phyloP scores from a whole-genome alignment of 2,329 filamentous ascomycete species.

The Orbilia brochopaga region DNA sequence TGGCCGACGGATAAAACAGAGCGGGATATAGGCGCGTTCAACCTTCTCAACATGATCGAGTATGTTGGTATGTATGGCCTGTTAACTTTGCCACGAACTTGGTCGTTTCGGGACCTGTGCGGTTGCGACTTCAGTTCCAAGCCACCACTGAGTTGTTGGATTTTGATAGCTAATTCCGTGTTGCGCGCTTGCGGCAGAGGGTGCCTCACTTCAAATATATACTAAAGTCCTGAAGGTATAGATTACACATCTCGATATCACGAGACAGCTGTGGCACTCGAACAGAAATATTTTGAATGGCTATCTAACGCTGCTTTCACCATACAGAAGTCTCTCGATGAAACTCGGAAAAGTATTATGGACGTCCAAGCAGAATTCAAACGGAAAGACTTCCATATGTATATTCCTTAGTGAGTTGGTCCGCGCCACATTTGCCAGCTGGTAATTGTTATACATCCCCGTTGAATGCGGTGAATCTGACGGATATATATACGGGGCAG shows the following conservation, averaged over 20 bases:
- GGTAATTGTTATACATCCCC: no score
- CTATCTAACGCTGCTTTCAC: not conserved
- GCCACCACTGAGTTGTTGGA: slow-evolving; percentile 13
- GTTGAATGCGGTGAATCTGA: no score
- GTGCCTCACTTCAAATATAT: slow-evolving; percentile 46
- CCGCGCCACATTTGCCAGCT: not conserved
- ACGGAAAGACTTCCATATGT: slow-evolving; percentile 47
- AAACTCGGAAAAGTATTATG: slow-evolving; percentile 27
- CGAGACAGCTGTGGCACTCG: slow-evolving; percentile 1
- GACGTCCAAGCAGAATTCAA: slow-evolving; percentile 43
- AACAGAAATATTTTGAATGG: not conserved
- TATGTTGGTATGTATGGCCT: slow-evolving; percentile 53
- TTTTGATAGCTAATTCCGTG: slow-evolving; percentile 30
- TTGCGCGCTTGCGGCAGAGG: slow-evolving; percentile 38
- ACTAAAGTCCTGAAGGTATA: slow-evolving; percentile 43
- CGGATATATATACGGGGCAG: slow-evolving; percentile 11
- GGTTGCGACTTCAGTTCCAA: not conserved
- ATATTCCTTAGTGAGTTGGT: slow-evolving; percentile 46
- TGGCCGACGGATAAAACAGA: slow-evolving; percentile 61
- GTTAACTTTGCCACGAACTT: not conserved
- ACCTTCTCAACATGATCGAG: slow-evolving; percentile 54
- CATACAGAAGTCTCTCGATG: slow-evolving; percentile 39
- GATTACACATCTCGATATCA: not conserved
- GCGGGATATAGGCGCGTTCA: slow-evolving; percentile 54
- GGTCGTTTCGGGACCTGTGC: not conserved